Evolutionary conservation across 345 rosid species (phyloP).

Genomic region (Lepidium didymum): DNA sequence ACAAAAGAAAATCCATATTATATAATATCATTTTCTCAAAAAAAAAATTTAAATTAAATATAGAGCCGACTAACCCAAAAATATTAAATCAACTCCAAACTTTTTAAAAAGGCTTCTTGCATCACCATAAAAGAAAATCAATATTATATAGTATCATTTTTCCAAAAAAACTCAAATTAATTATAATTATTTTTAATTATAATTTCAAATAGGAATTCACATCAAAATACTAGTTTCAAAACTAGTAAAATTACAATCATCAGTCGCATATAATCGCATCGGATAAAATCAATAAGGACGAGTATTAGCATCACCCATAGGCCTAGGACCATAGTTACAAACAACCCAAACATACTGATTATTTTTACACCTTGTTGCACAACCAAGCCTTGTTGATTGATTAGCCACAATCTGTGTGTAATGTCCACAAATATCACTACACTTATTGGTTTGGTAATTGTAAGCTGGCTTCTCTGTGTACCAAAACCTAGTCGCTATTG

Average conservation of each 20-base stretch:
- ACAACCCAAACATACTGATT: constrained; percentile 39
- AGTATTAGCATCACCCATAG: constrained; percentile 28
- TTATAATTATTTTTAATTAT: too few relatives aligned
- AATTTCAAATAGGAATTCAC: too few relatives aligned
- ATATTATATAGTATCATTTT: too few relatives aligned
- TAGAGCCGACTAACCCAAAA: too few relatives aligned
- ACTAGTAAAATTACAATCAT: background rate
- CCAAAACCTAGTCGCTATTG: constrained; percentile 38
- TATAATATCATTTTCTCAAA: too few relatives aligned
- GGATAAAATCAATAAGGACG: background rate
- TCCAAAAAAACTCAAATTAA: too few relatives aligned
- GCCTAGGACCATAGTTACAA: constrained; percentile 54
- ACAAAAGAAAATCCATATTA: too few relatives aligned
- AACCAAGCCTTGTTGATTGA: constrained; percentile 45
- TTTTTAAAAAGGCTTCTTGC: too few relatives aligned
- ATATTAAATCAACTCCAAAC: too few relatives aligned
- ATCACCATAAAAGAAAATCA: too few relatives aligned
- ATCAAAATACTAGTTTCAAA: background rate
- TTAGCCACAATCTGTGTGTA: constrained; percentile 75
- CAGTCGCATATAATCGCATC: background rate
- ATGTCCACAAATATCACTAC: constrained; percentile 45
- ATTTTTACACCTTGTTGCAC: constrained; percentile 46
- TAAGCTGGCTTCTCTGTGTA: constrained; percentile 39
- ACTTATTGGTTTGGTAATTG: constrained; percentile 36
- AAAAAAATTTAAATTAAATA: too few relatives aligned